These are phyloP conservation scores for Pleurotus pulmonarius DNA, from an alignment of 768 basidiomycete species.

Conservation along the genomic window DNA sequence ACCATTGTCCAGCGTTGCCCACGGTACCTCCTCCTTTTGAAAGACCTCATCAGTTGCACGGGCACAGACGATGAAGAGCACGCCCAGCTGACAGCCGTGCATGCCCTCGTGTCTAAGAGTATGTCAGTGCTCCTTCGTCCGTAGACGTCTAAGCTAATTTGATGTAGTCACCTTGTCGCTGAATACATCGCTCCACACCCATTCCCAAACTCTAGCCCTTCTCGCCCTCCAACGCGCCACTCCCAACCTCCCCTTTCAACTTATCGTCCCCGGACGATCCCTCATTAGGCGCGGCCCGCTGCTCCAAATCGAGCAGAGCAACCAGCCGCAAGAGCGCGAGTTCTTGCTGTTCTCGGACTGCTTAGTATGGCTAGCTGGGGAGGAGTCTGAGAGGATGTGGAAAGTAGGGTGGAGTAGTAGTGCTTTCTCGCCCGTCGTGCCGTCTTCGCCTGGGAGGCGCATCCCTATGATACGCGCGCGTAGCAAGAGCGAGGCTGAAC, in stretches of 20 bases:
- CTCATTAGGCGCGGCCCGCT: conserved; percentile 68
- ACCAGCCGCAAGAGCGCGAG: conserved; percentile 52
- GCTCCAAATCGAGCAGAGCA: conserved; percentile 51
- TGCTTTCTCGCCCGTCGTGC: conserved; percentile 13
- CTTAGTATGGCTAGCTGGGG: conserved; percentile 69
- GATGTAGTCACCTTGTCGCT: conserved; percentile 70
- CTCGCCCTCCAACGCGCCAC: conserved; percentile 80
- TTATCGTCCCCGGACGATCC: conserved; percentile 78
- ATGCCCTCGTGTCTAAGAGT: conserved; percentile 76
- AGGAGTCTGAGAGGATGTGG: conserved; percentile 36
- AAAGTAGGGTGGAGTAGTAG: conserved; percentile 19
- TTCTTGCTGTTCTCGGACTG: conserved; percentile 84
- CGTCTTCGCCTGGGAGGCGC: conserved; percentile 15
- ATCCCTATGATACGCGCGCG: conserved; percentile 40
- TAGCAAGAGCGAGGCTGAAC: conserved; percentile 61
- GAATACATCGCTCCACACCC: conserved; percentile 74
- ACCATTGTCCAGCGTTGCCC: conserved; percentile 88
- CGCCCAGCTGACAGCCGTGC: conserved; percentile 52
- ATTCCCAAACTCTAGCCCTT: conserved; percentile 71
- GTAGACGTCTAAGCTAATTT: not conserved
- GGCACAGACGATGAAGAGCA: conserved; percentile 66
- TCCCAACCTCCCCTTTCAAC: conserved; percentile 52
- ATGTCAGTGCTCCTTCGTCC: conserved; percentile 13
- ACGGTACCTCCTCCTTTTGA: conserved; percentile 78
- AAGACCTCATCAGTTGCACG: conserved; percentile 73